phyloP scores from a whole-genome alignment of 257 asterid genomes.

The Nicotiana obtusifolia region DNA sequence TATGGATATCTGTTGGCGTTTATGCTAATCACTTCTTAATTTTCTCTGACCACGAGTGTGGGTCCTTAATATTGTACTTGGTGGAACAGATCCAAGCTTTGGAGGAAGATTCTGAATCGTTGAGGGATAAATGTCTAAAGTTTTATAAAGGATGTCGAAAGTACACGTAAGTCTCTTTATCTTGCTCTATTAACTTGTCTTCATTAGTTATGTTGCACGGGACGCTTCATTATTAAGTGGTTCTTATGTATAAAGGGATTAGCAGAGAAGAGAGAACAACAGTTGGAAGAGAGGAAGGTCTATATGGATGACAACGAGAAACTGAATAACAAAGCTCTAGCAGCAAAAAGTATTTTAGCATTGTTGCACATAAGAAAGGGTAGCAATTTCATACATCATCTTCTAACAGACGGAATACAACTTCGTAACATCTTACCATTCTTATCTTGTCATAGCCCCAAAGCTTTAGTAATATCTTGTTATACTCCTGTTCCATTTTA shows the following conservation, averaged over 20 bases:
- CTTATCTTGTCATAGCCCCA: neutral
- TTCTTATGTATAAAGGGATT: neutral
- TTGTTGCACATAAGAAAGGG: neutral
- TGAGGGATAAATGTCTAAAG: slow-evolving; percentile 77
- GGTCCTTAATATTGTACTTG: slow-evolving; percentile 25
- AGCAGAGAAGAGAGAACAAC: neutral
- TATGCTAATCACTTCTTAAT: neutral
- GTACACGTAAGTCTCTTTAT: slow-evolving; percentile 57
- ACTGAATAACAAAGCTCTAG: neutral
- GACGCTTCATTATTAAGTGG: neutral
- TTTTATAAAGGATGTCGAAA: slow-evolving; percentile 92
- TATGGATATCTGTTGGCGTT: neutral
- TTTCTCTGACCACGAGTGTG: slow-evolving; percentile 4
- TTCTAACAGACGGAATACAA: neutral
- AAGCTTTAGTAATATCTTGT: neutral
- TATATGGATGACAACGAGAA: neutral
- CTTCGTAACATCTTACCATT: neutral
- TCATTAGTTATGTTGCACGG: neutral
- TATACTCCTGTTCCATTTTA: neutral
- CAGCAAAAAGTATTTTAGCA: neutral
- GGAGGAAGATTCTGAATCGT: slow-evolving; percentile 81
- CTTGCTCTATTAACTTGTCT: slow-evolving; percentile 2
- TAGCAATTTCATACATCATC: neutral
- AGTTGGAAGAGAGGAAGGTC: neutral
- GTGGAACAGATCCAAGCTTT: slow-evolving; percentile 68